Evolutionary conservation across 2,329 filamentous ascomycete species (phyloP), one percentile per base, ranked within the genome.

Genomic region (Trichophaea hybrida): DNA sequence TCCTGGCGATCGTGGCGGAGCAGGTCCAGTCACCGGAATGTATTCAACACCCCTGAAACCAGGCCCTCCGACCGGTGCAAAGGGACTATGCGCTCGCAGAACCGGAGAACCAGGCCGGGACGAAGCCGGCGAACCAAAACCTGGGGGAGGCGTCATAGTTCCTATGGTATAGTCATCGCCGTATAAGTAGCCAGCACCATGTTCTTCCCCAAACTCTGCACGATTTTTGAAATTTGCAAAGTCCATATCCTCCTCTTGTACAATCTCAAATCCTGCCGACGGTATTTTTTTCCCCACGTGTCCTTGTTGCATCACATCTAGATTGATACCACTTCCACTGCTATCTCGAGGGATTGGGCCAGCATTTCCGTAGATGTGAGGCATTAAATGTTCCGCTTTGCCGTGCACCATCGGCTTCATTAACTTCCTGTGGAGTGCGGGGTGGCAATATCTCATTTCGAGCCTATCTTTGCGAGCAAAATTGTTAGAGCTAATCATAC

Each of bases 371-470:
- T 83, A 96, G 54, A 98, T 78, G 48, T 86, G 81, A n/a, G 85
- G 84, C 7, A 98, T 78, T 44, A 93, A 78, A 61, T 93, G 89
- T 68, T 93, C 87, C 1, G 88, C 88, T 72, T 86, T 94, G 57
- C 88, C 85, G 68, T 94, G 85, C 2, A 97, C 91, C 90, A 97
- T 96, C 2, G 91, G 91, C 0, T 89, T 94, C 67, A 91, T 90
- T 17, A 97, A 78, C 2, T 86, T 85, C 72, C 86, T 86, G 75
- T 93, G 95, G 13, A 97, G 77, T 4, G 87, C 89, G 1, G 91
- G 93, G 70, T 98, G 88, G 1, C 89, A 90, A 70, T 96, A 98
- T 32, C 86, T 80, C 31, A 82, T 82, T 61, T 80, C 85, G 58
- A 89, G 79, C 68, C 80, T 85, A 71, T 85, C 89, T 70, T 73